Conservation (phyloP, 1,139 yeast species). For the Candida sanyaensis region DNA sequence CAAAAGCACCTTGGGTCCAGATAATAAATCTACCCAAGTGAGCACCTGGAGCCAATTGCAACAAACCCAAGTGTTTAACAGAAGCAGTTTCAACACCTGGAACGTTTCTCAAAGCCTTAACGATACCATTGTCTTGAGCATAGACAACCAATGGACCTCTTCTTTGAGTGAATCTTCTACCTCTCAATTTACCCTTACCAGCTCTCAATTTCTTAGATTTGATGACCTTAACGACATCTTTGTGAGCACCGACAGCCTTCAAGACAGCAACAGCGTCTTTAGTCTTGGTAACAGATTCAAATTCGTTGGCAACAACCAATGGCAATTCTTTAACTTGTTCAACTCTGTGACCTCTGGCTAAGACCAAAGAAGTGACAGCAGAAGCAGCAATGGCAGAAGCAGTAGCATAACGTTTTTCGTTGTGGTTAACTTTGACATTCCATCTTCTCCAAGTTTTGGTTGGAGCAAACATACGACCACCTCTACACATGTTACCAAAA, state of each 20-base stretch:
- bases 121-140: conserved; percentile 96
- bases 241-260: conserved; percentile 98
- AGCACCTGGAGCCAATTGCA: conserved; percentile 99
- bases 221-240: conserved; percentile 97
- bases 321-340: conserved; percentile 99
- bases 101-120: conserved; percentile 98
- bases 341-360: conserved; percentile 99
- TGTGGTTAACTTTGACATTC: conserved; percentile 99
- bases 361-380: conserved; percentile 96
- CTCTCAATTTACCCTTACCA: conserved; percentile 99
- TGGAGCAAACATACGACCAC: conserved; percentile 99
- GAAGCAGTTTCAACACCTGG: conserved; percentile 99
- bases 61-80: conserved; percentile 91
- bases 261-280: conserved; percentile 98
- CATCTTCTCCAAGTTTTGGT: conserved; percentile 99
- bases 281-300: conserved; percentile 94
- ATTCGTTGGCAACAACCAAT: conserved; percentile 91
- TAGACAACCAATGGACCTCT: conserved; percentile 99
- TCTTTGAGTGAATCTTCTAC: conserved; percentile 99
- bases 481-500: conserved; percentile 99
- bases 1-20: conserved; percentile 99
- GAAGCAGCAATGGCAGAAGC: conserved; percentile 99
- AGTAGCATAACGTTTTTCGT: conserved; percentile 99
- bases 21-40: conserved; percentile 99
- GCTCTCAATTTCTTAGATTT: conserved; percentile 99